Percentiles rank a stretch among this genome's conserved stretches.
Conservation (phyloP, 164 flowering plant genomes). For the Stephania japonica region DNA sequence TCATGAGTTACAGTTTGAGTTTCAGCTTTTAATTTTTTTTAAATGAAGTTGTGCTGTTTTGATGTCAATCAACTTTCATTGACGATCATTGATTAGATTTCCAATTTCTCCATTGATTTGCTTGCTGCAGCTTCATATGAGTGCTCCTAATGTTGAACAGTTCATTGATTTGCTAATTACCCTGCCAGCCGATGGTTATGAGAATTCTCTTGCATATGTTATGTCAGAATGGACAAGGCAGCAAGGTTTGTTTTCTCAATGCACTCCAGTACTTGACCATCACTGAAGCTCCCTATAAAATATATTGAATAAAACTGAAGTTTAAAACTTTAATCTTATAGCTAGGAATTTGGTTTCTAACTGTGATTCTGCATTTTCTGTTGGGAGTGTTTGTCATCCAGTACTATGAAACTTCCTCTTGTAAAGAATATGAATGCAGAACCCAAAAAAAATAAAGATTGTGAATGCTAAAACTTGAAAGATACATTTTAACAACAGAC, state of each 20-base stretch:
- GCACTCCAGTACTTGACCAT: not conserved
- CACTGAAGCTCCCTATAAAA: not conserved
- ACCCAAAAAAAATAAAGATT: too few relatives aligned
- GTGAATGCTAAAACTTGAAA: not conserved
- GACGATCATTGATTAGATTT: not conserved
- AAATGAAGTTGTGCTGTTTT: not conserved
- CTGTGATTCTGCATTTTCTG: not conserved
- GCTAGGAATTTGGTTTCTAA: not conserved
- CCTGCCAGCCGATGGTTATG: constrained; percentile 60
- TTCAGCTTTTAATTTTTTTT: not conserved
- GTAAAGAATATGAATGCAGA: not conserved
- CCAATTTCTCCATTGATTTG: not conserved
- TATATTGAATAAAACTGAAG: not conserved
- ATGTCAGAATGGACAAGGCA: constrained; percentile 91
- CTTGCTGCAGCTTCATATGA: constrained; percentile 72
- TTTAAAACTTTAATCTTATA: not conserved
- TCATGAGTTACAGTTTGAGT: not conserved
- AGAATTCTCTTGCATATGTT: constrained; percentile 60
- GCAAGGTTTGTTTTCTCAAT: constrained; percentile 56
- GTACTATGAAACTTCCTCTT: not conserved
- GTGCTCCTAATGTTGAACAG: constrained; percentile 70
- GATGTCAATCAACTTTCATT: not conserved
- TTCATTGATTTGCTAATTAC: constrained; percentile 68
- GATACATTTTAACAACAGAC: not conserved
- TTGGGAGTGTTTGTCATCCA: not conserved